phyloP scores from a whole-genome alignment of 768 basidiomycete species.

The Stropharia rugosoannulata region DNA sequence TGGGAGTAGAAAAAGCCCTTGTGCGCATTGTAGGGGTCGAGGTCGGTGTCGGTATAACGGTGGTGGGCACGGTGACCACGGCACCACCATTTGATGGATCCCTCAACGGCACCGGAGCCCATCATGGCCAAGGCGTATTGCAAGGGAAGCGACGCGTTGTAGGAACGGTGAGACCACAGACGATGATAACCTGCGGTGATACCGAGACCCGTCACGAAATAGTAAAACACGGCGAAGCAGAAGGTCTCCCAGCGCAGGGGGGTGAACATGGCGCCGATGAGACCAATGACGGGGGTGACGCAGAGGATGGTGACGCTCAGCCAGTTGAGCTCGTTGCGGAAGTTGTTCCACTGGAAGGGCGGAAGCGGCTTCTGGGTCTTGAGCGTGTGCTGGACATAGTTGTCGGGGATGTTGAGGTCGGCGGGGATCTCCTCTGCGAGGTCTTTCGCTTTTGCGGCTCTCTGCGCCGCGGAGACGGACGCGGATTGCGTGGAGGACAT shows the following conservation, averaged over 20 bases:
- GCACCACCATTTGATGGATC: slow-evolving; percentile 99
- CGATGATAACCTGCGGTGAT: slow-evolving; percentile 97
- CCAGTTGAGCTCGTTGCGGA: slow-evolving; percentile 69
- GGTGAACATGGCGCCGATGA: slow-evolving; percentile 70
- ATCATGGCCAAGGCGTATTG: slow-evolving; percentile 83
- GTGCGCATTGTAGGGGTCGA: slow-evolving; percentile 94
- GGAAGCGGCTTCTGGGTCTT: slow-evolving; percentile 67
- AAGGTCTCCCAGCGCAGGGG: slow-evolving; percentile 72
- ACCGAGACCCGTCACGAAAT: slow-evolving; percentile 64
- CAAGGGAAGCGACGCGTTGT: slow-evolving; percentile 85
- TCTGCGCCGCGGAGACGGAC: neutral
- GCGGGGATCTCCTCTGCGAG: slow-evolving; percentile 33
- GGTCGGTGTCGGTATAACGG: slow-evolving; percentile 94
- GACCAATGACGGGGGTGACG: slow-evolving; percentile 69
- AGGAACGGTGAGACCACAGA: slow-evolving; percentile 94
- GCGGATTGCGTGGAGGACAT: neutral
- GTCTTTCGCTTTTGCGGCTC: slow-evolving; percentile 3
- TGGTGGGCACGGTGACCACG: slow-evolving; percentile 98
- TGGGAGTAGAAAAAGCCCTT: slow-evolving; percentile 87
- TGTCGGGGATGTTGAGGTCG: slow-evolving; percentile 72
- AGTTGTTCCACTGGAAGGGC: slow-evolving; percentile 61
- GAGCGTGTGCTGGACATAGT: slow-evolving; percentile 79
- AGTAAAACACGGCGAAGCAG: slow-evolving; percentile 42
- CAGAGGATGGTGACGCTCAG: slow-evolving; percentile 73
- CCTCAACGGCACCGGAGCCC: slow-evolving; percentile 92